These are phyloP conservation scores for Flagelloscypha sp. DNA, from an alignment of 768 basidiomycete genomes.

Conservation along the genomic window DNA sequence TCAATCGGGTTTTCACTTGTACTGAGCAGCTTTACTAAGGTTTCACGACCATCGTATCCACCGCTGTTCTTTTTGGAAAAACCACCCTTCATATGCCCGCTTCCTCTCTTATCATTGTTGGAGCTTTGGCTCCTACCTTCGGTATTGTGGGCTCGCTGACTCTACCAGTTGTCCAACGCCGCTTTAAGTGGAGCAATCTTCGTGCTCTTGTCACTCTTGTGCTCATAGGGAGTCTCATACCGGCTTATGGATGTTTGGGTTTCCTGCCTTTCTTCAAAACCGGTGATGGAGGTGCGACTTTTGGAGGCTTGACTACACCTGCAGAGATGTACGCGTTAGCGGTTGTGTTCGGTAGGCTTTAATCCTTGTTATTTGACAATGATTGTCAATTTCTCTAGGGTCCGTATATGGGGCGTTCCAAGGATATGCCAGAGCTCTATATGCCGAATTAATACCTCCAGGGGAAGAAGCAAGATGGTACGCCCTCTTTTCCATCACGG, in stretches of 20 bases:
- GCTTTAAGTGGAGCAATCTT: slow-evolving; percentile 57
- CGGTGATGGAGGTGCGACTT: slow-evolving; percentile 27
- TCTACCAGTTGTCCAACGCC: slow-evolving; percentile 69
- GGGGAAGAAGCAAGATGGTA: slow-evolving; percentile 89
- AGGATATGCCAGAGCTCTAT: slow-evolving; percentile 80
- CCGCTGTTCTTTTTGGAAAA: slow-evolving; percentile 88
- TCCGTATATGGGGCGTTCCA: slow-evolving; percentile 86
- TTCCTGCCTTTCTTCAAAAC: slow-evolving; percentile 52
- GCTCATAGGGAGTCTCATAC: slow-evolving; percentile 55
- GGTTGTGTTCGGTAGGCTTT: slow-evolving; percentile 63
- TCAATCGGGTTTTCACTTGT: background rate
- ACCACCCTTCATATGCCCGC: slow-evolving; percentile 77
- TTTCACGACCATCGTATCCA: slow-evolving; percentile 88
- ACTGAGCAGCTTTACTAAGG: slow-evolving; percentile 30
- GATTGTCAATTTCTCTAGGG: slow-evolving; percentile 27
- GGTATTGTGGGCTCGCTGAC: slow-evolving; percentile 82
- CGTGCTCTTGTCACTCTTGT: slow-evolving; percentile 62
- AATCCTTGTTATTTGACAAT: background rate
- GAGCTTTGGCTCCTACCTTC: slow-evolving; percentile 63
- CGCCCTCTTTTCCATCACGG: slow-evolving; percentile 65
- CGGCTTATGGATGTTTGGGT: slow-evolving; percentile 77
- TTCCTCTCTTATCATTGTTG: slow-evolving; percentile 70
- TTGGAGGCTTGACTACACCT: slow-evolving; percentile 71
- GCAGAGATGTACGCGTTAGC: slow-evolving; percentile 84
- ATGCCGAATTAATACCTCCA: slow-evolving; percentile 77